Conservation (phyloP, 2,329 filamentous ascomycete genomes). For the Calonectria naviculata region DNA sequence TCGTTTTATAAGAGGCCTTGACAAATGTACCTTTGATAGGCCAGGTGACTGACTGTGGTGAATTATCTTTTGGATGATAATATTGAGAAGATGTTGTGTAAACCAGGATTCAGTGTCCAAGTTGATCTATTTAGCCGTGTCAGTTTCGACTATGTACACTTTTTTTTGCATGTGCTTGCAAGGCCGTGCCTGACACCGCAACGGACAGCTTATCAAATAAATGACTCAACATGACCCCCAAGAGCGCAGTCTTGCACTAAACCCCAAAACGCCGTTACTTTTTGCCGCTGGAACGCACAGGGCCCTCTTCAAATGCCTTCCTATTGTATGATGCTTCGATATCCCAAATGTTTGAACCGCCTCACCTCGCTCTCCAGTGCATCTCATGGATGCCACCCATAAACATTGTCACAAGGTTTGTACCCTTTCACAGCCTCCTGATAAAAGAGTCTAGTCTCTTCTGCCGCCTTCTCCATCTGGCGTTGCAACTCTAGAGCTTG, state of each 20-base stretch:
- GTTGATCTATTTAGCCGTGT: neutral
- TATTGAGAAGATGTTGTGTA: too few relatives aligned
- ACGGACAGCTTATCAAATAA: too few relatives aligned
- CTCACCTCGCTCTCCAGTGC: neutral
- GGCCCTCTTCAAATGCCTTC: neutral
- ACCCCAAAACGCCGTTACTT: neutral
- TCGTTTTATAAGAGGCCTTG: neutral
- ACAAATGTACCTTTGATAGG: neutral
- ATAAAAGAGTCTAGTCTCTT: conserved; percentile 38
- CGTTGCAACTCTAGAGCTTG: conserved; percentile 8
- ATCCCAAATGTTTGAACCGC: neutral
- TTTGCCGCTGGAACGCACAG: neutral
- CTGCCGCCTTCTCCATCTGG: conserved; percentile 27
- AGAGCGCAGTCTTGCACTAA: neutral
- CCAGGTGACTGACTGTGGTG: too few relatives aligned
- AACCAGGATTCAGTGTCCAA: neutral
- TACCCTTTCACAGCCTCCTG: conserved; percentile 16
- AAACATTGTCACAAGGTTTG: neutral
- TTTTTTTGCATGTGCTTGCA: neutral
- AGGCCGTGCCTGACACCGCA: neutral
- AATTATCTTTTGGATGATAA: neutral
- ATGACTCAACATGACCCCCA: too few relatives aligned
- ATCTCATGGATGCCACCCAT: neutral
- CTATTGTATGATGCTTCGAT: neutral
- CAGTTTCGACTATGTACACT: neutral